Base-by-base conservation (phyloP, 257 asterid genomes). In the Ilex asprella region DNA sequence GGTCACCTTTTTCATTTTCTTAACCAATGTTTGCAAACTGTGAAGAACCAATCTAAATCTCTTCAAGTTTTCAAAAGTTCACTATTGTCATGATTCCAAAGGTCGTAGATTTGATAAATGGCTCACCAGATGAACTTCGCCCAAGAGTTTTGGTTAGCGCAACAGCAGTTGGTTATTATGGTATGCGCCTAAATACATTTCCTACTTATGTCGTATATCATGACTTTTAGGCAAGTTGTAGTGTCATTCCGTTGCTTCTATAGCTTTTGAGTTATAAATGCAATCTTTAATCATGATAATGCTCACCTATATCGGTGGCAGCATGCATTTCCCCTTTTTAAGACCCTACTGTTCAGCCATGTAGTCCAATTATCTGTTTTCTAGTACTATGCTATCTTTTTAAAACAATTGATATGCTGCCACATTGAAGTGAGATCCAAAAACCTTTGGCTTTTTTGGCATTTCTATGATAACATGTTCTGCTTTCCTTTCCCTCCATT, bases 91-190 rank as follows among this genome's bases (percentile, higher is more conserved):
- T 53, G 29, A 53, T 16, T 53, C 57, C 71, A 66, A 58, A 87
- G 97, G 94, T 86, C 29, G 95, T 91, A 44, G 87, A 88, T 58
- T 49, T 81, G 55, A 88, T 91, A 65, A 86, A 91, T 72, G 68
- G 64, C 72, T 68, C 86, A 49, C 70, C 59, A 55, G 84, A 64
- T 51, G 89, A 79, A 44, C 67, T 56, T 61, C 82, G 93, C 46
- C 98, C 98, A 69, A 77, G 66, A 76, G 93, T 88, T 78, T 76
- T 91, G 73, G 62, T 91, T 49, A 88, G 95, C 77, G 96, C 97
- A 69, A 82, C 95, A 47, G 98, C 98, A 9, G 85, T 88, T 56
- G 98, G 98, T 63, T 91, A 83, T 82, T 91, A 91, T 46, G 98
- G 98, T 88, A 80, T 59, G 77, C 67, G 43, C n/a, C 61, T 43